These are phyloP conservation scores for Backusella luteola DNA, from an alignment of 192 early-diverging fungal species.

Conservation along the genomic window DNA sequence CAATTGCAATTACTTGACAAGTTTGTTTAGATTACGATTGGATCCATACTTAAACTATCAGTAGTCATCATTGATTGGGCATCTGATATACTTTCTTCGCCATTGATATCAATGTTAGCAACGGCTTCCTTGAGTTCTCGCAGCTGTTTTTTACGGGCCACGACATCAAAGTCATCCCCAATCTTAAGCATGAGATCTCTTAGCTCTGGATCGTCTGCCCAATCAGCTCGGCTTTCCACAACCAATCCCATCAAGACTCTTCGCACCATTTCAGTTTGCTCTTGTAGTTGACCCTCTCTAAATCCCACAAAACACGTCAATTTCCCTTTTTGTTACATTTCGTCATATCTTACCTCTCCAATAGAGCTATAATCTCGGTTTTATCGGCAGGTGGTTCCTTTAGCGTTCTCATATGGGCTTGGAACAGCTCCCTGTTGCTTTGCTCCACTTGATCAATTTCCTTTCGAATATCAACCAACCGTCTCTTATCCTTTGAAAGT, in stretches of 20 bases:
- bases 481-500: background rate
- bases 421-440: background rate
- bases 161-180: slow-evolving; percentile 22
- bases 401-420: background rate
- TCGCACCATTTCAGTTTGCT: background rate
- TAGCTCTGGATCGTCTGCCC: slow-evolving; percentile 40
- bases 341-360: background rate
- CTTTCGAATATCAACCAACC: background rate
- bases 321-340: background rate
- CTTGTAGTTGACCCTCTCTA: background rate
- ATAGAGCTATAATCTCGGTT: background rate
- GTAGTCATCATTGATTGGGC: background rate
- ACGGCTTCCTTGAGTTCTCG: background rate
- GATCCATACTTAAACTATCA: background rate
- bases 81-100: background rate
- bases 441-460: background rate
- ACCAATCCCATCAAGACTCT: slow-evolving; percentile 15
- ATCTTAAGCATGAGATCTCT: slow-evolving; percentile 33
- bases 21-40: background rate
- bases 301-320: background rate
- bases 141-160: background rate
- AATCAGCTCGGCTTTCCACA: slow-evolving; percentile 44
- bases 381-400: background rate
- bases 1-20: background rate
- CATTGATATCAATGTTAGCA: background rate